Base-by-base conservation (phyloP, 192 early-diverging fungal species). In the Phycomyces blakesleeanus region DNA sequence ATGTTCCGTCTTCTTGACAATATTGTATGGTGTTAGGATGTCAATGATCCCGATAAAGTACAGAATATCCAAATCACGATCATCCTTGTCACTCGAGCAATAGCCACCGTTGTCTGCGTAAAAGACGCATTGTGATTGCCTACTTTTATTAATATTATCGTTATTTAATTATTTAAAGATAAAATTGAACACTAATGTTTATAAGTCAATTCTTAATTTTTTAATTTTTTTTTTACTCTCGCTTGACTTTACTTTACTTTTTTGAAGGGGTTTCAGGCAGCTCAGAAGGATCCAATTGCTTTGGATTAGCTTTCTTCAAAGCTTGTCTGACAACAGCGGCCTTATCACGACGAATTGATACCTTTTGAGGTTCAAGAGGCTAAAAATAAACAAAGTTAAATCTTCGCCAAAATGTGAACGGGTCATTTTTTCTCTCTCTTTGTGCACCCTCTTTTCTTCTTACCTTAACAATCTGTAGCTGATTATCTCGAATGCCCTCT, bases 31-130 rank as follows among this genome's bases (percentile, higher is more conserved):
- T 21, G 94, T 96, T 53, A 97, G 83, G 49, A 98, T 97, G 64
- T 97, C 95, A 54, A 97, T 98, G 67, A 95, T 86, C 6, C 94
- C 93, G 56, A 98, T 82, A 68, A 92, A 95, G 76, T 98, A 96
- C 9, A 63, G 51, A 25, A 40, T 40, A 39, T 63, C 61, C 18
- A 24, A 53, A 1, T 22, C 15, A n/a, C 22, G 18, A 40, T 63
- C 26, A 24, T 63, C 38, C 21, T 63, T 51, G 16, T 63, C 61
- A 9, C 61, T 63, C 15, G 61, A 63, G 38, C 61, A 29, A 40
- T 52, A 63, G 20, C 61, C 61, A 21, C 61, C 61, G 37, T 63
- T 50, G 25, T 63, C 61, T 24, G 38, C 27, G 52, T 63, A 63
- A 37, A 63, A 63, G 51, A 63, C 14, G 40, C 61, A 63, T 37